Base-by-base conservation (phyloP, 2,329 filamentous ascomycete species). In the Fusarium marasasianum region DNA sequence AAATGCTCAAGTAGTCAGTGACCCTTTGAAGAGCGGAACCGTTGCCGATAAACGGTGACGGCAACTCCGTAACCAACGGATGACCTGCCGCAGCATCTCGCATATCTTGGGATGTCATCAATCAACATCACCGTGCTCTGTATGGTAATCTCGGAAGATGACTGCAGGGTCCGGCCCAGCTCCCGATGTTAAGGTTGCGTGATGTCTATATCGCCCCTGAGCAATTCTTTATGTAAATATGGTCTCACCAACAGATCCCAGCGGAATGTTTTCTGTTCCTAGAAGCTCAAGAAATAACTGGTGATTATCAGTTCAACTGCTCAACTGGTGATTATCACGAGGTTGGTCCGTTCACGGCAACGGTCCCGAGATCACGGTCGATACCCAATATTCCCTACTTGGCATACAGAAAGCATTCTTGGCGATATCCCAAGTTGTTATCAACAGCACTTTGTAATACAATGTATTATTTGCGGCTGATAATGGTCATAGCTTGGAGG, bases 401-500 rank as follows among this genome's bases (percentile, higher is more conserved):
- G 56, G 35, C 29, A 29, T 4, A 26, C 2, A 31, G 14, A 18
- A 41, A 22, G 47, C 29, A 15, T 33, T 35, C 45, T 55, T 54
- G 58, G 58, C 29, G 29, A 43, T 26, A 63, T 45, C 48, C 31
- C 38, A 33, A 15, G 29, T n/a, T 38, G 7, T 63, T 63, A 59
- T 45, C 53, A 56, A 44, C 40, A 40, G 6, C 26, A 58, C 20
- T 38, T 37, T 40, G 41, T 58, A 29, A 58, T 94, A 93, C 14
- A 15, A 15, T 1, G 33, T 35, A 15, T 35, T 35, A 92, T 47
- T 10, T 9, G 60, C 91, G 22, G 92, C 92, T 47, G 41, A 59
- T 47, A 73, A 33, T 91, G 87, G 79, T 93, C 92, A 91, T 91
- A 93, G 83, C 94, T 90, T 82, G 93, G 90, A 40, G 91, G 85